Evolutionary conservation across 139 green algal genomes (phyloP), one percentile per base, ranked within the genome.

Genomic region (Chlorella sp.): DNA sequence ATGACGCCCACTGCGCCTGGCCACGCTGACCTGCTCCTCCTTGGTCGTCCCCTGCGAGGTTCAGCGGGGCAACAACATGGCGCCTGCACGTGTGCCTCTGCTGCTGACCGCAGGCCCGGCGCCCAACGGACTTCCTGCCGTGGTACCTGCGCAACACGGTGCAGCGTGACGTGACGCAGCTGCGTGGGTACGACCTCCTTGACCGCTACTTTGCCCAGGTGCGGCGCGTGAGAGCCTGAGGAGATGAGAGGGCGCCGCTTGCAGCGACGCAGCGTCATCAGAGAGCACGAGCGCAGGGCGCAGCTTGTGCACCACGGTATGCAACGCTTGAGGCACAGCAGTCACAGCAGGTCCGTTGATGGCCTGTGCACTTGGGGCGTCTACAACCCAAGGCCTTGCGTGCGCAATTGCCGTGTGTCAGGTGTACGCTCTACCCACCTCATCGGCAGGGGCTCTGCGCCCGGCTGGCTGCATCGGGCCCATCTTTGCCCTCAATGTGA

Each of bases 391-490:
- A 26, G 50, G 31, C 2, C 30, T 5, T 23, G 3, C 4, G 36
- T 3, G 5, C 27, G 1, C 10, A 20, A 23, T 31, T 31, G 1
- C 31, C 63, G 67, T 20, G 35, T n/a, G 22, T 17, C 30, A 24
- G 1, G 42, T 63, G 27, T 68, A 29, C 1, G 20, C 30, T 0
- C 74, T 71, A 3, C n/a, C 49, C 31, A 42, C 69, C 23, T 24
- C 29, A 0, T 35, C 32, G 0, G 55, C 59, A 26, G 72, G 32
- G 31, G 32, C n/a, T 6, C 33, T 80, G n/a, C 36, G 73, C 3
- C 74, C 74, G 1, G 69, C 49, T 3, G 74, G 74, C 74, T 80
- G 74, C 69, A 63, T 75, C 27, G 74, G 62, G 3, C 74, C 74
- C n/a, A 66, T 80, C 49, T 73, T 32, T 32, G 59, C n/a, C 22